Conservation (phyloP, 2,329 filamentous ascomycete species). For the Chrysosporium queenslandicum region DNA sequence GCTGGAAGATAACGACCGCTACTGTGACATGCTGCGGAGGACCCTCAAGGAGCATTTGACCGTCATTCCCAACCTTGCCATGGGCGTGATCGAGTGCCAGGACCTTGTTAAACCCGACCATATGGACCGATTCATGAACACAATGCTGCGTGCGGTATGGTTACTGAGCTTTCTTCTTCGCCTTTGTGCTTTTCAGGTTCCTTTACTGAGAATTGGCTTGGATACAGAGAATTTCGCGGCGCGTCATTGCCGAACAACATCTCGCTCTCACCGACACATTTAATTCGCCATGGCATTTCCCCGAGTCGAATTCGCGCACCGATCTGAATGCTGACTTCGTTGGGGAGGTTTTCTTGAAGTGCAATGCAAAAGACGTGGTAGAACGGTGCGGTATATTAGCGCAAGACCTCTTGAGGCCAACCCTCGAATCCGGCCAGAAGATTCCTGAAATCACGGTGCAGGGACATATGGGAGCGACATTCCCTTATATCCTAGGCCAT, state of each 20-base stretch:
- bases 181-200: neutral
- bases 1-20: conserved; percentile 77
- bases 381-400: conserved; percentile 70
- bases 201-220: neutral
- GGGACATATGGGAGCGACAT: conserved; percentile 79
- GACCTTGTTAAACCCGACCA: conserved; percentile 69
- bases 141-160: conserved; percentile 72
- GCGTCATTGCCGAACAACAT: conserved; percentile 96
- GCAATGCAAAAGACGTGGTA: conserved; percentile 81
- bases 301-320: conserved; percentile 58
- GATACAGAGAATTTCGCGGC: conserved; percentile 71
- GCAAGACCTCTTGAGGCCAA: conserved; percentile 60
- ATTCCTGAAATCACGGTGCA: conserved; percentile 74
- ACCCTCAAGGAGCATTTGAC: conserved; percentile 80
- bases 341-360: conserved; percentile 89
- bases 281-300: conserved; percentile 80
- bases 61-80: conserved; percentile 87
- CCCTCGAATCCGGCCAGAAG: conserved; percentile 59
- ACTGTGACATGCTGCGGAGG: conserved; percentile 69
- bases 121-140: conserved; percentile 92
- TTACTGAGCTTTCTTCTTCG: neutral
- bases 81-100: conserved; percentile 85
- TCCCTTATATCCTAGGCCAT: conserved; percentile 92
- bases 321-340: conserved; percentile 70
- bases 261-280: conserved; percentile 91